These are phyloP conservation scores for Euphorbia lathyris DNA, from an alignment of 345 rosid genomes.

Conservation along the genomic window DNA sequence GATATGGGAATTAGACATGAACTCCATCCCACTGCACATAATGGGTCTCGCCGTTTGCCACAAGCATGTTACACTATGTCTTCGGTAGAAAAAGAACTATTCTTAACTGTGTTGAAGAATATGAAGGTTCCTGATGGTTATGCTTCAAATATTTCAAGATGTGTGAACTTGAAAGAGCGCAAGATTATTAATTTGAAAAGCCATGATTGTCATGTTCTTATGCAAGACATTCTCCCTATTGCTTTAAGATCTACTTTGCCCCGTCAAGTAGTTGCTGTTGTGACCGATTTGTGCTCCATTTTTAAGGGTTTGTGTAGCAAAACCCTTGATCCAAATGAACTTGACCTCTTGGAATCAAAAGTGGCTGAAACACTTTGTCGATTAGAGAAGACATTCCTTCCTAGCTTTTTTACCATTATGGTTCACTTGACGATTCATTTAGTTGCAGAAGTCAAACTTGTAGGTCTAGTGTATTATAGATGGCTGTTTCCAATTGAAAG, in stretches of 20 bases:
- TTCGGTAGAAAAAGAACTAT: not conserved
- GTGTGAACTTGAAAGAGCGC: not conserved
- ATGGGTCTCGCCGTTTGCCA: not conserved
- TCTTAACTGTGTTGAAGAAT: not conserved
- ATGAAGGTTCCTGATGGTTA: slow-evolving; percentile 1
- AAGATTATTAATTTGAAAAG: not conserved
- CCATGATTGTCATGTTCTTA: too few species aligned
- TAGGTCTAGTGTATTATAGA: too few species aligned
- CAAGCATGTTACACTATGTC: not conserved
- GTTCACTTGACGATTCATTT: too few species aligned
- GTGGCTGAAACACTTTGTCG: not conserved
- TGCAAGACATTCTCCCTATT: too few species aligned
- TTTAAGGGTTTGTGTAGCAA: not conserved
- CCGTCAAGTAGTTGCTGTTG: not conserved
- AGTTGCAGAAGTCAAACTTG: too few species aligned
- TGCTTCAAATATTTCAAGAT: not conserved
- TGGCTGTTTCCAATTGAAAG: too few species aligned
- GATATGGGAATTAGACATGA: not conserved
- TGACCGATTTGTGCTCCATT: not conserved
- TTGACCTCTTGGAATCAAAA: not conserved
- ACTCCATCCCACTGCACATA: not conserved
- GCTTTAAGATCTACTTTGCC: not conserved
- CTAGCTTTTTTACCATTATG: not conserved
- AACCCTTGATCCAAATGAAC: not conserved
- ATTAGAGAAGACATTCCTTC: not conserved